Conservation (phyloP, 2,329 filamentous ascomycete species). For the Cercospora beticola region DNA sequence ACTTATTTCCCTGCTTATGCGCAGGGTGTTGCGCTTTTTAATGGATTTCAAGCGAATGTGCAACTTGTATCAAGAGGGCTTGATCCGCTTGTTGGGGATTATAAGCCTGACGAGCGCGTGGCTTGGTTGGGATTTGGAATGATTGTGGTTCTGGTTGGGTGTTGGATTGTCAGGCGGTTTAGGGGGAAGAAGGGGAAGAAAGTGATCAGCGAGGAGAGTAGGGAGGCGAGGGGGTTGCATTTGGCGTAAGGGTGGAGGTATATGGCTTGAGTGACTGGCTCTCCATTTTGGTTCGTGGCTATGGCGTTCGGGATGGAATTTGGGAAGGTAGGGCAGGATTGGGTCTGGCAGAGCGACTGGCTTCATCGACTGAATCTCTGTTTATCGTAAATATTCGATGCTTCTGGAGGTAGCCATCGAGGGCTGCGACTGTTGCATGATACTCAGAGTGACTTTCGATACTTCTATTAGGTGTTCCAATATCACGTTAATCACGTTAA, state of each 20-base stretch:
- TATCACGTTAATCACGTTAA: background rate
- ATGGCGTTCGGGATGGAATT: background rate
- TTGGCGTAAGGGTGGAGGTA: background rate
- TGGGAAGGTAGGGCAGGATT: background rate
- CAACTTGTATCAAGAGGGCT: background rate
- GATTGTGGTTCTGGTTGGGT: background rate
- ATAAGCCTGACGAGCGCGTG: background rate
- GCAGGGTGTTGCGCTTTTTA: background rate
- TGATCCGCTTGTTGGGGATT: background rate
- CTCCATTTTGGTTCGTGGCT: background rate
- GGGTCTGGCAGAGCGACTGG: background rate
- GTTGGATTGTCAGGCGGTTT: background rate
- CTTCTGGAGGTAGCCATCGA: background rate
- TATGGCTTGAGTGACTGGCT: background rate
- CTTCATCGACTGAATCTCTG: background rate
- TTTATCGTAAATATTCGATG: background rate
- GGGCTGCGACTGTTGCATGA: background rate
- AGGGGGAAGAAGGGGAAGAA: background rate
- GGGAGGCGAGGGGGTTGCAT: background rate
- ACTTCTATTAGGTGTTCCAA: background rate
- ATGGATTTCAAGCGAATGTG: background rate
- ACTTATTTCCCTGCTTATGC: background rate
- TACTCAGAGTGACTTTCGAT: background rate
- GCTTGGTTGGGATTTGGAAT: background rate
- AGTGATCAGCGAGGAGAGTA: background rate